These are phyloP conservation scores for Exophiala mesophila DNA, from an alignment of 2,329 filamentous ascomycete genomes.

Conservation along the genomic window DNA sequence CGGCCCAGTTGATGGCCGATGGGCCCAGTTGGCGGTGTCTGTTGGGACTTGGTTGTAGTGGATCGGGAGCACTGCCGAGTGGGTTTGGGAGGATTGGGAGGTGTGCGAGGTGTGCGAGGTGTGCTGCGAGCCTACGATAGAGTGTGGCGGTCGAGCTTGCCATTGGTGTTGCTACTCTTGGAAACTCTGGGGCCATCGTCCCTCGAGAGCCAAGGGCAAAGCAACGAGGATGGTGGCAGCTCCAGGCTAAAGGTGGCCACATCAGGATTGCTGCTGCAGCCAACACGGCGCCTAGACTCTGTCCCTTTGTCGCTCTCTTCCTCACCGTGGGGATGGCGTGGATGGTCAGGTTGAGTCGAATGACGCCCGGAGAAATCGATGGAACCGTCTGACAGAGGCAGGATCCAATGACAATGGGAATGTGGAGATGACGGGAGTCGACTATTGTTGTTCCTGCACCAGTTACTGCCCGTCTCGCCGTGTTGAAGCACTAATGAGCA, in stretches of 20 bases:
- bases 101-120: too few species aligned
- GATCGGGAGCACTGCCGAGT: too few species aligned
- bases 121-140: neutral
- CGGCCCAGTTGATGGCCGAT: constrained; percentile 13
- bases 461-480: neutral
- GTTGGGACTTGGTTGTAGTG: too few species aligned
- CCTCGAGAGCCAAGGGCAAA: neutral
- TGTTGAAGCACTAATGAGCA: neutral
- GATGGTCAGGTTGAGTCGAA: neutral
- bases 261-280: neutral
- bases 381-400: constrained; percentile 8
- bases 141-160: constrained; percentile 1
- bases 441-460: constrained; percentile 6
- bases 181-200: constrained; percentile 7
- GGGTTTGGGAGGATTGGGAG: too few species aligned
- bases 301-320: too few species aligned
- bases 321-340: constrained; percentile 3
- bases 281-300: constrained; percentile 5
- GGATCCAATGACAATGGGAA: constrained; percentile 1
- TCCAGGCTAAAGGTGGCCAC: neutral
- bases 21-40: neutral
- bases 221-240: too few species aligned
- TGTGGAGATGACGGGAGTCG: constrained; percentile 1
- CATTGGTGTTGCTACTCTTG: constrained; percentile 1
- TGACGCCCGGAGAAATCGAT: constrained; percentile 11